These are phyloP conservation scores for Aristolochia fimbriata DNA, from an alignment of 164 flowering plant genomes.

Conservation along the genomic window DNA sequence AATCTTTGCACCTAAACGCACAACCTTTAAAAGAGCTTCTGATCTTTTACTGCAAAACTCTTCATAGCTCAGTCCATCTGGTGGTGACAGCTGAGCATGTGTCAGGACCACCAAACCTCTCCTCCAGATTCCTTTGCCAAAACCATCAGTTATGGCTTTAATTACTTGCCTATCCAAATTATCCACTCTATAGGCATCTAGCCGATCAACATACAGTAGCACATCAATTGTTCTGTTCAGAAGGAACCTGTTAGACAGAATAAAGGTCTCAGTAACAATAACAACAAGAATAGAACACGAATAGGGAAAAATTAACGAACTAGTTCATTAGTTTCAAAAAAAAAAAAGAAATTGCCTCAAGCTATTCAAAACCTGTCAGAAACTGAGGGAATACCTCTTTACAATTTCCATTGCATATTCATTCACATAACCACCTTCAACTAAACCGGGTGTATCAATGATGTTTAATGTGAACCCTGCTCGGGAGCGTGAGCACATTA, in stretches of 20 bases:
- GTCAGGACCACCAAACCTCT: constrained; percentile 75
- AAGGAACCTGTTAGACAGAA: constrained; percentile 57
- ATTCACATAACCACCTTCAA: constrained; percentile 93
- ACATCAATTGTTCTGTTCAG: constrained; percentile 91
- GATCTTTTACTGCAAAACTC: constrained; percentile 71
- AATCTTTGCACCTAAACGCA: constrained; percentile 53
- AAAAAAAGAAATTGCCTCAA: not conserved
- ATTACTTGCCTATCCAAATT: constrained; percentile 81
- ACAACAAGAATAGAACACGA: not conserved
- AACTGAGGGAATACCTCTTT: constrained; percentile 40
- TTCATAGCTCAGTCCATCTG: constrained; percentile 79
- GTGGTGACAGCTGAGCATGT: constrained; percentile 93
- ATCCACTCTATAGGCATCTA: constrained; percentile 92
- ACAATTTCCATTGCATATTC: constrained; percentile 68
- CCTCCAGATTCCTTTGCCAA: constrained; percentile 88
- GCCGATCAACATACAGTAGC: constrained; percentile 86
- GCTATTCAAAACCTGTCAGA: not conserved
- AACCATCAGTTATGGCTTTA: constrained; percentile 69
- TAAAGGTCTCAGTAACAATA: not conserved
- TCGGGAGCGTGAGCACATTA: constrained; percentile 63
- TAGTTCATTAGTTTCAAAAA: too few species aligned
- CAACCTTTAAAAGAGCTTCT: constrained; percentile 62
- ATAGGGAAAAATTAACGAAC: too few species aligned
- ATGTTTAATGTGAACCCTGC: constrained; percentile 77
- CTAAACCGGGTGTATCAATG: constrained; percentile 91